phyloP scores from a whole-genome alignment of 1,284 basidiomycete species.

The Ganoderma boninense region DNA sequence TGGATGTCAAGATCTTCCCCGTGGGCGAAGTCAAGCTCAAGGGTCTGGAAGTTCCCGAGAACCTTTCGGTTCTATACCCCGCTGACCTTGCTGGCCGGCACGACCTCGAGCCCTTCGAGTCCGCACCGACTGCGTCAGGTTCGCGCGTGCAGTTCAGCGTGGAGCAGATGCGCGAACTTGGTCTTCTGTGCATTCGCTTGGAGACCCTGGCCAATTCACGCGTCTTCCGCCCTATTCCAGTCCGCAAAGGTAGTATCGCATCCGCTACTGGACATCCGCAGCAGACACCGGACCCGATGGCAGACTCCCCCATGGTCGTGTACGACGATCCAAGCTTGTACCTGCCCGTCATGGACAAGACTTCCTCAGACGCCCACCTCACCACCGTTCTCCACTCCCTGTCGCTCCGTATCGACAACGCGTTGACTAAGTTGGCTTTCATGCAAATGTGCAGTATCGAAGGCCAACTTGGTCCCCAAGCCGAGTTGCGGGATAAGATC shows the following conservation, averaged over 20 bases:
- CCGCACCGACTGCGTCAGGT: slow-evolving; percentile 51
- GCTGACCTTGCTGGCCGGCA: slow-evolving; percentile 79
- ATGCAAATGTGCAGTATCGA: slow-evolving; percentile 32
- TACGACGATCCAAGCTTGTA: slow-evolving; percentile 72
- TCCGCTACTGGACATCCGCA: slow-evolving; percentile 20
- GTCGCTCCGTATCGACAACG: slow-evolving; percentile 83
- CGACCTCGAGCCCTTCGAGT: slow-evolving; percentile 53
- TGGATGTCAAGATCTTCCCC: slow-evolving; percentile 79
- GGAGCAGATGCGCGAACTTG: slow-evolving; percentile 82
- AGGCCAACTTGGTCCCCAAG: slow-evolving; percentile 11
- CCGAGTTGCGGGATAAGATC: slow-evolving; percentile 15
- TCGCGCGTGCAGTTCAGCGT: slow-evolving; percentile 76
- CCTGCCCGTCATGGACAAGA: slow-evolving; percentile 79
- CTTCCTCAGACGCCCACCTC: slow-evolving; percentile 80
- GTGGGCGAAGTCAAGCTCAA: slow-evolving; percentile 95
- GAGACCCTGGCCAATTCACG: slow-evolving; percentile 81
- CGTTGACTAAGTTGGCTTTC: slow-evolving; percentile 66
- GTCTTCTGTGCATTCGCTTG: slow-evolving; percentile 80
- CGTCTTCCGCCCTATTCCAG: slow-evolving; percentile 61
- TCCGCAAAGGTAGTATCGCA: slow-evolving; percentile 58
- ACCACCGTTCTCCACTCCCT: slow-evolving; percentile 80
- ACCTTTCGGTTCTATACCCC: slow-evolving; percentile 88
- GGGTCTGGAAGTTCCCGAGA: slow-evolving; percentile 91
- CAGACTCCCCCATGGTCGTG: slow-evolving; percentile 47
- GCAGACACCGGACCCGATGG: slow-evolving; percentile 42